A percentile compares a stretch with the other conserved stretches of the same genome.
phyloP scores from a whole-genome alignment of 169 alveolate genomes.

The Plasmodium berghei region DNA sequence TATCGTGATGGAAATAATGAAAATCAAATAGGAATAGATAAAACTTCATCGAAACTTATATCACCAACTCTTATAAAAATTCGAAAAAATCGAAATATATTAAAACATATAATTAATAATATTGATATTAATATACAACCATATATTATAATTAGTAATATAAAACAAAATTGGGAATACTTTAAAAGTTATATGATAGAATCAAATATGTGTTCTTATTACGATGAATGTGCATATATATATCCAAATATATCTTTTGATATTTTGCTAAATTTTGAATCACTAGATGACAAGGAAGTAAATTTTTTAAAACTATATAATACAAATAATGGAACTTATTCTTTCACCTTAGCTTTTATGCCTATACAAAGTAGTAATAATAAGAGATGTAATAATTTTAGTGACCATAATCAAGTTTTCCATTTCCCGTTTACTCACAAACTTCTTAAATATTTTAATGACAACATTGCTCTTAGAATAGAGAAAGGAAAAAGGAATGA shows the following conservation, averaged over 20 bases:
- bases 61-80: constrained; percentile 7
- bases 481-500: constrained; percentile 1
- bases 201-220: constrained; percentile 48
- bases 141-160: constrained; percentile 31
- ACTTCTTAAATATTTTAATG: constrained; percentile 50
- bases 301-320: neutral
- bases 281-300: neutral
- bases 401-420: constrained; percentile 9
- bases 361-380: neutral
- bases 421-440: constrained; percentile 63
- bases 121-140: constrained; percentile 49
- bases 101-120: constrained; percentile 17
- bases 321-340: too few species aligned
- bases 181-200: constrained; percentile 24
- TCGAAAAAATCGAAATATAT: constrained; percentile 18
- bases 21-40: neutral
- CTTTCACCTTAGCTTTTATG: neutral
- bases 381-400: constrained; percentile 1
- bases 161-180: constrained; percentile 43
- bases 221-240: constrained; percentile 11
- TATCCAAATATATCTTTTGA: constrained; percentile 32
- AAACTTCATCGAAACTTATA: neutral
- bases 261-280: constrained; percentile 32
- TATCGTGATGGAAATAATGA: neutral
- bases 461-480: constrained; percentile 4